These are phyloP conservation scores for Phytopythium boreale DNA, from an alignment of 352 stramenopile genomes.

Conservation along the genomic window DNA sequence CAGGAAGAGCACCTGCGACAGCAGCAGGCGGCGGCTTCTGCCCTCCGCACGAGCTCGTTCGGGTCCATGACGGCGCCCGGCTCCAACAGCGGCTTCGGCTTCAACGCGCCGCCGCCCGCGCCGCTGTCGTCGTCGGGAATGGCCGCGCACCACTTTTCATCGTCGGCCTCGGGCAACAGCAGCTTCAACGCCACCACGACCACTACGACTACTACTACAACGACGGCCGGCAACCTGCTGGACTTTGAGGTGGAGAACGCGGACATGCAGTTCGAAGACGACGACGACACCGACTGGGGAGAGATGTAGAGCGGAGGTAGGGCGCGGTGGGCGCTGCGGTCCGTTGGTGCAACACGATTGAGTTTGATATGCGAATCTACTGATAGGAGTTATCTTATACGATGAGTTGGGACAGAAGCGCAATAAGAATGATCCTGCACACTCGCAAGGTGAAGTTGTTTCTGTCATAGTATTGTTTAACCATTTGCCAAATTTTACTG, in stretches of 20 bases:
- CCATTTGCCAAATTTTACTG: no score
- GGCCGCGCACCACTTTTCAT: constrained; percentile 18
- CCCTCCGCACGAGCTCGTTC: constrained; percentile 26
- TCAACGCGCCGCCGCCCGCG: constrained; percentile 14
- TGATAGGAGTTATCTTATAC: no score
- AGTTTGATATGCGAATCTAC: neutral
- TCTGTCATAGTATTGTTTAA: no score
- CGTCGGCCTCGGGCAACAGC: constrained; percentile 20
- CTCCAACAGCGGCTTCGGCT: constrained; percentile 32
- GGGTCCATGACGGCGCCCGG: constrained; percentile 17
- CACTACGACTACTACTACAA: constrained; percentile 20
- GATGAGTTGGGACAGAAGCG: no score
- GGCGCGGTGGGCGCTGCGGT: neutral
- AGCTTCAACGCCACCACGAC: constrained; percentile 20
- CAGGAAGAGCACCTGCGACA: constrained; percentile 19
- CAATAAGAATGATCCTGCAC: no score
- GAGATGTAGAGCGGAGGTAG: constrained; percentile 51
- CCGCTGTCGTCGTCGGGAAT: constrained; percentile 12
- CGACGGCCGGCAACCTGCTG: constrained; percentile 48
- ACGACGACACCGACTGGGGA: constrained; percentile 81
- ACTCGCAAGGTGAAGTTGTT: no score
- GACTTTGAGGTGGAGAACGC: constrained; percentile 77
- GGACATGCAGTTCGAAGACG: constrained; percentile 76
- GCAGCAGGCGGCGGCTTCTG: constrained; percentile 15
- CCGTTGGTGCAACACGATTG: neutral